A percentile compares a stretch with the other conserved stretches of the same genome.
Evolutionary conservation across 345 rosid genomes (phyloP).

Genomic region (Hypericum androsaemum): DNA sequence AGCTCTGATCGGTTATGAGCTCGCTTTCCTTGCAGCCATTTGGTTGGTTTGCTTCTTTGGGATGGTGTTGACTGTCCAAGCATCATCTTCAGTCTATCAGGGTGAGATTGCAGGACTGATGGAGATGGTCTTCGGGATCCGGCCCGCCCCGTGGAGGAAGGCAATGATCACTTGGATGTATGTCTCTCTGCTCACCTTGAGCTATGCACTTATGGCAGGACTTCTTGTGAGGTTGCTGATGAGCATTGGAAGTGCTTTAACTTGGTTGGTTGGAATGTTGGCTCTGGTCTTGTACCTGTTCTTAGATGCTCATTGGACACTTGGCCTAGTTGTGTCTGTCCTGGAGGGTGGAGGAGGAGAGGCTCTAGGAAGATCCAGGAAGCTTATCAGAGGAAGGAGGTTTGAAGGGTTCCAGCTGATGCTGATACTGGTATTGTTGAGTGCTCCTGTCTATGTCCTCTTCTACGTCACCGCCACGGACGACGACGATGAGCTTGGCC

Average conservation of each 20-base stretch:
- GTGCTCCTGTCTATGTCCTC: slow-evolving; percentile 9
- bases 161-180: slow-evolving; percentile 12
- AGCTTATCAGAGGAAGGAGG: slow-evolving; percentile 7
- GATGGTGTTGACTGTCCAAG: slow-evolving; percentile 3
- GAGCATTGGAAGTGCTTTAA: background rate
- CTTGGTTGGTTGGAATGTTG: background rate
- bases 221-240: slow-evolving; percentile 1
- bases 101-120: background rate
- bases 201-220: background rate
- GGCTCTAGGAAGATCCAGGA: background rate
- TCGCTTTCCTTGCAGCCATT: slow-evolving; percentile 1
- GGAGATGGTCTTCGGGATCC: slow-evolving; percentile 1
- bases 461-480: slow-evolving; percentile 6
- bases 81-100: slow-evolving; percentile 1
- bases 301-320: slow-evolving; percentile 5
- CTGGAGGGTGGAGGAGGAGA: slow-evolving; percentile 4
- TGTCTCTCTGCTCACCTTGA: slow-evolving; percentile 2
- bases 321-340: slow-evolving; percentile 7
- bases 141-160: slow-evolving; percentile 3
- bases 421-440: slow-evolving; percentile 4
- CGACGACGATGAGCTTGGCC: slow-evolving; percentile 11
- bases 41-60: slow-evolving; percentile 7
- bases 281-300: slow-evolving; percentile 7
- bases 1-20: slow-evolving; percentile 3
- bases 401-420: slow-evolving; percentile 8